Conservation (phyloP, 2,329 filamentous ascomycete species). For the Aspergillus awamori region DNA sequence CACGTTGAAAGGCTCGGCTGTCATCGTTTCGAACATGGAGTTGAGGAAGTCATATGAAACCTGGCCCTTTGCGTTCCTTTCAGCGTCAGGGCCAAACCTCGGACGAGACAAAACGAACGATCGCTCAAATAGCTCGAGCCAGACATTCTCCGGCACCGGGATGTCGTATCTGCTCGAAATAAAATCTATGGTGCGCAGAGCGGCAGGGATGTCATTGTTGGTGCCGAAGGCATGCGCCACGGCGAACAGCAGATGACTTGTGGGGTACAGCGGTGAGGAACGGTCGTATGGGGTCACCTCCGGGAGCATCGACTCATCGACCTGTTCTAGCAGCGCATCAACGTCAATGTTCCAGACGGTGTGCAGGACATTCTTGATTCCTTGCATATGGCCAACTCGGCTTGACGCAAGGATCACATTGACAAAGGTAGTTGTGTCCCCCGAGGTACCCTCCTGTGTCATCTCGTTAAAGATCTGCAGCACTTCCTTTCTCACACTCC, state of each 20-base stretch:
- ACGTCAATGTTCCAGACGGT: slow-evolving; percentile 60
- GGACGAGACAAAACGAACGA: slow-evolving; percentile 60
- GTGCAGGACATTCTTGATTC: slow-evolving; percentile 53
- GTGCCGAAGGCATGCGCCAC: slow-evolving; percentile 71
- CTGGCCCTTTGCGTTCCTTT: slow-evolving; percentile 29
- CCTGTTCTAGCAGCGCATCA: slow-evolving; percentile 40
- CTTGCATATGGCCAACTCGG: slow-evolving; percentile 55
- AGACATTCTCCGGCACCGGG: slow-evolving; percentile 59
- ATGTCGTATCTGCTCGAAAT: slow-evolving; percentile 64
- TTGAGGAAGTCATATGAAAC: slow-evolving; percentile 52
- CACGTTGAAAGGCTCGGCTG: slow-evolving; percentile 58
- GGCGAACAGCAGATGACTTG: slow-evolving; percentile 60
- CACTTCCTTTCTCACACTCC: slow-evolving; percentile 41
- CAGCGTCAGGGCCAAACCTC: slow-evolving; percentile 38
- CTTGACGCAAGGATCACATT: slow-evolving; percentile 56
- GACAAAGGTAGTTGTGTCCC: slow-evolving; percentile 57
- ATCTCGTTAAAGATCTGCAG: slow-evolving; percentile 53
- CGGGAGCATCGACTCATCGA: slow-evolving; percentile 36
- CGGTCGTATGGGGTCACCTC: slow-evolving; percentile 45
- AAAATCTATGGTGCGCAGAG: slow-evolving; percentile 63
- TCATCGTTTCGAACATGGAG: slow-evolving; percentile 64
- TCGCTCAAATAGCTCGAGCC: slow-evolving; percentile 70
- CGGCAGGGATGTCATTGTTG: slow-evolving; percentile 64
- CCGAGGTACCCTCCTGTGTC: slow-evolving; percentile 45
- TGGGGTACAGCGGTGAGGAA: slow-evolving; percentile 62